phyloP scores from a whole-genome alignment of 495 filamentous ascomycete genomes.

The Trichoderma reesei region DNA sequence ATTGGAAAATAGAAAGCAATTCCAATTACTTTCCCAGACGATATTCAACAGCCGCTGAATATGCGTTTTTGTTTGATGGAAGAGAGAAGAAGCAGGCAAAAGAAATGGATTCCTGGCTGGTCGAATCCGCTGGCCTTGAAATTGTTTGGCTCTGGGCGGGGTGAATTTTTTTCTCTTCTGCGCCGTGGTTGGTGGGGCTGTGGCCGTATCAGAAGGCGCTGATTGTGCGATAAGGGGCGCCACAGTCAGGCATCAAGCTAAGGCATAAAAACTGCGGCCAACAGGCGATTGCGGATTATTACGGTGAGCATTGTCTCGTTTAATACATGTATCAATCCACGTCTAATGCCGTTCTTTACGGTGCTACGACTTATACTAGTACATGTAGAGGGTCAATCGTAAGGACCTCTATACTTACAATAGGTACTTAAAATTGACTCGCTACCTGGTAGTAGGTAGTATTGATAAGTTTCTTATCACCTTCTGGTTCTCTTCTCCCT shows the following conservation, averaged over 20 bases:
- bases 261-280: neutral
- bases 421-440: too few relatives aligned
- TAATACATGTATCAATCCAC: neutral
- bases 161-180: constrained; percentile 11
- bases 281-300: neutral
- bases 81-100: neutral
- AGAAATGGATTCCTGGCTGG: neutral
- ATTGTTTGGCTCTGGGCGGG: constrained; percentile 1
- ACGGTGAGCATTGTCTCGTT: neutral
- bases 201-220: constrained; percentile 1
- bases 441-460: too few relatives aligned
- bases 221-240: neutral
- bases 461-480: neutral
- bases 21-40: neutral
- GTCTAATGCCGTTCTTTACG: too few relatives aligned
- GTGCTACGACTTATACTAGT: too few relatives aligned
- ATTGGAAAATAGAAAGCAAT: constrained; percentile 1
- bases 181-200: constrained; percentile 1
- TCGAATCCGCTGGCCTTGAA: neutral
- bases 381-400: too few relatives aligned
- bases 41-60: constrained; percentile 1
- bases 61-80: neutral
- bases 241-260: constrained; percentile 10
- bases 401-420: too few relatives aligned
- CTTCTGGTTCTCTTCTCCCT: neutral